These are phyloP conservation scores for Colletotrichum acutatum DNA, from an alignment of 2,329 filamentous ascomycete genomes.

Conservation along the genomic window DNA sequence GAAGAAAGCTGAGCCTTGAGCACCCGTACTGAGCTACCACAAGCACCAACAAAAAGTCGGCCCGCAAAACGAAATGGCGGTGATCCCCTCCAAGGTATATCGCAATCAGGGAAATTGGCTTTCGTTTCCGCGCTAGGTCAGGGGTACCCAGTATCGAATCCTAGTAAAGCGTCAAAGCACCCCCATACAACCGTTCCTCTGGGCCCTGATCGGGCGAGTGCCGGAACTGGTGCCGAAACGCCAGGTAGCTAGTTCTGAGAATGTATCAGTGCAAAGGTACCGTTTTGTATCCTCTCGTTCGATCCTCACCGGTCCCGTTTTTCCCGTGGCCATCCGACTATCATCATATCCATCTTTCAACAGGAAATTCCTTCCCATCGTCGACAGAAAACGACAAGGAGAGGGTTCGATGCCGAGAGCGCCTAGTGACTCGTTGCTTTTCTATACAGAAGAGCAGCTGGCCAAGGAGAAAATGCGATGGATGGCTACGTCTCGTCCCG, in stretches of 20 bases:
- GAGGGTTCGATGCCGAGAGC: neutral
- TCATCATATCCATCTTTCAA: conserved; percentile 10
- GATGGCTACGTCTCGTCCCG: neutral
- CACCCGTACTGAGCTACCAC: neutral
- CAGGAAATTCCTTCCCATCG: neutral
- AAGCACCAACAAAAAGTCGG: conserved; percentile 18
- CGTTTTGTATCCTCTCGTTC: neutral
- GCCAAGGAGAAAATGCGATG: neutral
- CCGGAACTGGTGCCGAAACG: conserved; percentile 36
- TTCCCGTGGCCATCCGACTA: neutral
- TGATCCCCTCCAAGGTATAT: conserved; percentile 33
- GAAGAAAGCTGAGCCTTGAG: conserved; percentile 21
- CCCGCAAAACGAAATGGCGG: conserved; percentile 36
- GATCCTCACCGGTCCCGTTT: neutral
- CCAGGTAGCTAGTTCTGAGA: conserved; percentile 31
- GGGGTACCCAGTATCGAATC: conserved; percentile 29
- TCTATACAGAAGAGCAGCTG: neutral
- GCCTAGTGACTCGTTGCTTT: neutral
- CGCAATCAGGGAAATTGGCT: conserved; percentile 37
- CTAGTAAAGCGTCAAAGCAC: conserved; percentile 29
- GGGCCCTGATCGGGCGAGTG: conserved; percentile 36
- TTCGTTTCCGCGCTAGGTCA: conserved; percentile 31
- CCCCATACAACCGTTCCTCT: conserved; percentile 35
- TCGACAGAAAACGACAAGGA: neutral
- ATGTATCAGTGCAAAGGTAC: conserved; percentile 19